These are phyloP conservation scores for Coniochaeta ligniaria DNA, from an alignment of 2,329 filamentous ascomycete species.

Conservation along the genomic window DNA sequence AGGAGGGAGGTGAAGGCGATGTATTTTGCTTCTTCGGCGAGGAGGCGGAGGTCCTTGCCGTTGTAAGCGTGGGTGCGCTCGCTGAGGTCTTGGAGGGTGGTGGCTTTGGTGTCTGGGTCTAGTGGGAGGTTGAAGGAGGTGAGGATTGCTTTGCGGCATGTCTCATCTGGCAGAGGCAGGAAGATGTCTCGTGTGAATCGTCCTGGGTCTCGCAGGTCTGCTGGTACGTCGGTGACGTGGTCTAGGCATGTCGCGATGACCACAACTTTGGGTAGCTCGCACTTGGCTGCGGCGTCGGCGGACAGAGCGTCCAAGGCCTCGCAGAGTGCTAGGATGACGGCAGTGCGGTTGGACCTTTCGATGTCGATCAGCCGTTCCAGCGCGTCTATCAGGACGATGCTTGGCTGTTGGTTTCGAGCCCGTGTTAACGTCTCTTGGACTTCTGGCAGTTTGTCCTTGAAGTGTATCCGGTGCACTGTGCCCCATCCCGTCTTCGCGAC, in stretches of 20 bases:
- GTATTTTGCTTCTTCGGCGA: conserved; percentile 46
- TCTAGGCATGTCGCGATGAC: conserved; percentile 69
- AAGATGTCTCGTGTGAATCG: conserved; percentile 63
- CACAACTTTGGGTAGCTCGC: conserved; percentile 49
- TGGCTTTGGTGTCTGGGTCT: conserved; percentile 38
- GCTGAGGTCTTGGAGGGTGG: conserved; percentile 53
- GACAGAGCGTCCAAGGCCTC: conserved; percentile 47
- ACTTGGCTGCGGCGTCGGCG: conserved; percentile 24
- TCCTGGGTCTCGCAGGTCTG: conserved; percentile 55
- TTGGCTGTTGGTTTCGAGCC: conserved; percentile 62
- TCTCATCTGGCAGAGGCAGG: conserved; percentile 68
- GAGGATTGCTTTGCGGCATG: conserved; percentile 67
- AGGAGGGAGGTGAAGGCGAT: conserved; percentile 18
- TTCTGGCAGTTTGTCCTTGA: conserved; percentile 46
- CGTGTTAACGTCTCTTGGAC: conserved; percentile 64
- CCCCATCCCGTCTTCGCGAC: conserved; percentile 65
- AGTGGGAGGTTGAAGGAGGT: conserved; percentile 46
- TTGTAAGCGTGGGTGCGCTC: conserved; percentile 83
- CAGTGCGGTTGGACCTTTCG: conserved; percentile 42
- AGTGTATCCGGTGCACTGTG: conserved; percentile 55
- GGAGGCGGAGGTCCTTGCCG: conserved; percentile 63
- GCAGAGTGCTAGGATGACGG: conserved; percentile 42
- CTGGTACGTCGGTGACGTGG: conserved; percentile 65
- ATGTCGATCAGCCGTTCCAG: conserved; percentile 64
- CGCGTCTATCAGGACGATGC: conserved; percentile 72